A percentile compares a stretch with the other conserved stretches of the same genome.
Evolutionary conservation across 352 stramenopile genomes (phyloP).

Genomic region (Pythium dissimile): DNA sequence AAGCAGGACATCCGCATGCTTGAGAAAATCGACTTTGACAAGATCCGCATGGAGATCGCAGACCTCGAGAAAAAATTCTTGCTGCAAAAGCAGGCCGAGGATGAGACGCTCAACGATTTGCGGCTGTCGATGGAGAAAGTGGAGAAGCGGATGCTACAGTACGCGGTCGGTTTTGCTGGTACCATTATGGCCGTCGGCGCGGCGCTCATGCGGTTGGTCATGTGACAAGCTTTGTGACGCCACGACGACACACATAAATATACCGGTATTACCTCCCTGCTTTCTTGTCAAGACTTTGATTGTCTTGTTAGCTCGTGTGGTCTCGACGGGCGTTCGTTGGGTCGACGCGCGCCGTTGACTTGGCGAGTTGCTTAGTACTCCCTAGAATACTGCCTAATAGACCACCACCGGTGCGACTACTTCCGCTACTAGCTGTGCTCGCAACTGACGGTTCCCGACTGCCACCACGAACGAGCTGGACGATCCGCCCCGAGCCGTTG

Average conservation of each 20-base stretch:
- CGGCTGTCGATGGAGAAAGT: constrained; percentile 87
- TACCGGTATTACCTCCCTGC: neutral
- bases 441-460: neutral
- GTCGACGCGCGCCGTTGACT: constrained; percentile 62
- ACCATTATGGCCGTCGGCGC: constrained; percentile 86
- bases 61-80: constrained; percentile 89
- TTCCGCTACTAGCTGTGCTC: neutral
- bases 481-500: constrained; percentile 13
- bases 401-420: constrained; percentile 19
- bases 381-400: constrained; percentile 67
- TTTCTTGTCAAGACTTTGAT: neutral
- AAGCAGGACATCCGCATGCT: constrained; percentile 90
- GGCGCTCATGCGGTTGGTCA: constrained; percentile 65
- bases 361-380: constrained; percentile 56
- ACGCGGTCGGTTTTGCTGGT: constrained; percentile 81
- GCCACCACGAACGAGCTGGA: constrained; percentile 16
- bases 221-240: no score
- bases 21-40: constrained; percentile 89
- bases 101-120: constrained; percentile 84
- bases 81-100: constrained; percentile 85
- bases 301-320: constrained; percentile 13
- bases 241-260: no score
- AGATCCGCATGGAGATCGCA: constrained; percentile 84
- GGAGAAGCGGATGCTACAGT: constrained; percentile 88
- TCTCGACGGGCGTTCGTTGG: constrained; percentile 37